Evolutionary conservation across 2,329 filamentous ascomycete species (phyloP).

Genomic region (Exophiala alcalophila): DNA sequence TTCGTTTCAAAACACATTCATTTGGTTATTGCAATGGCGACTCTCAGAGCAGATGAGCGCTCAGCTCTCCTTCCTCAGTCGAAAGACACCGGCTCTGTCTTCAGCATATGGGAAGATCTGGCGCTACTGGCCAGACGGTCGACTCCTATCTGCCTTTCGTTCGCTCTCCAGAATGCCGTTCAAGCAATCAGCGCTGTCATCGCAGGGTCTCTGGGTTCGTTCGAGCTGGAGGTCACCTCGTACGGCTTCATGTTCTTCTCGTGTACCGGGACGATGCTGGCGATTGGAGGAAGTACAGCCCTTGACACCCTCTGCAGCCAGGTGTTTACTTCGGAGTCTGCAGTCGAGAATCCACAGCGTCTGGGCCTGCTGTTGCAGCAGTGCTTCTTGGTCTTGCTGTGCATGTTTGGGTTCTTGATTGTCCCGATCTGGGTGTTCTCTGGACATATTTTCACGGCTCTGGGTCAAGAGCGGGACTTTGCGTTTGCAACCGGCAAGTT

Average conservation of each 20-base stretch:
- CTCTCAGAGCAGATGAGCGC: slow-evolving; percentile 1
- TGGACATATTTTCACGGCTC: slow-evolving; percentile 12
- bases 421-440: slow-evolving; percentile 19
- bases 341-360: slow-evolving; percentile 8
- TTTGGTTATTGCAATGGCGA: not conserved
- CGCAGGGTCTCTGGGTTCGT: slow-evolving; percentile 13
- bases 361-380: slow-evolving; percentile 18
- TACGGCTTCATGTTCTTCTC: slow-evolving; percentile 22
- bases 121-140: slow-evolving; percentile 10
- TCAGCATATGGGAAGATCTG: slow-evolving; percentile 7
- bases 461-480: slow-evolving; percentile 17
- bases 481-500: slow-evolving; percentile 13
- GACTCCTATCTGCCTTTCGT: slow-evolving; percentile 17
- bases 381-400: slow-evolving; percentile 16
- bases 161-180: slow-evolving; percentile 19
- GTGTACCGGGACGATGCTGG: slow-evolving; percentile 20
- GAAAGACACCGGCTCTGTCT: slow-evolving; percentile 3
- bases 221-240: slow-evolving; percentile 17
- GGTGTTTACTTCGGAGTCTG: slow-evolving; percentile 9
- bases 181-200: slow-evolving; percentile 19
- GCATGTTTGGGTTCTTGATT: slow-evolving; percentile 9
- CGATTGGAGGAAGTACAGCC: slow-evolving; percentile 20
- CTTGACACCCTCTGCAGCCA: slow-evolving; percentile 22
- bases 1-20: too few species aligned
- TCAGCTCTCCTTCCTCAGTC: not conserved